phyloP scores from a whole-genome alignment of 805 yeast genomes.

The Cyberlindnera euphorbiae region DNA sequence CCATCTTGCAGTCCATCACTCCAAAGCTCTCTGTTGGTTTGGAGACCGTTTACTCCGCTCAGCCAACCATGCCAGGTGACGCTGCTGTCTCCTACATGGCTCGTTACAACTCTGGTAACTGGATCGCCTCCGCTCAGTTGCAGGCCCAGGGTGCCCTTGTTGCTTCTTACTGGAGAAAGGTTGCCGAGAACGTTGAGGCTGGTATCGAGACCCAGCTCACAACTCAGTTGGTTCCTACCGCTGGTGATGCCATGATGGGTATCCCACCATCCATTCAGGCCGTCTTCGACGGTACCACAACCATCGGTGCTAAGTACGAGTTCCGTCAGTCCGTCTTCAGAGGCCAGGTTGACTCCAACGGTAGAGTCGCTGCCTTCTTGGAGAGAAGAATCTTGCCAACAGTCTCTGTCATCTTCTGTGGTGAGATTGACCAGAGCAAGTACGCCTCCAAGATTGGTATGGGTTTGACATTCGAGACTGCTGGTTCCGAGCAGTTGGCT shows the following conservation, averaged over 20 bases:
- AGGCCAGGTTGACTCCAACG: slow-evolving; percentile 87
- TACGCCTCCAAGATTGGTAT: slow-evolving; percentile 80
- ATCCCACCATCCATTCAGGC: slow-evolving; percentile 80
- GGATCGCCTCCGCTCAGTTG: slow-evolving; percentile 92
- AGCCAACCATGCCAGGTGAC: slow-evolving; percentile 78
- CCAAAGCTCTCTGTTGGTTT: slow-evolving; percentile 82
- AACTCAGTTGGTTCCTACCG: slow-evolving; percentile 70
- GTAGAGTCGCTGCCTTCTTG: slow-evolving; percentile 85
- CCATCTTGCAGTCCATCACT: slow-evolving; percentile 84
- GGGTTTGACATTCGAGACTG: slow-evolving; percentile 93
- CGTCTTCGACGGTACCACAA: slow-evolving; percentile 84
- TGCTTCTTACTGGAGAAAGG: slow-evolving; percentile 91
- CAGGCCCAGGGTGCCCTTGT: slow-evolving; percentile 88
- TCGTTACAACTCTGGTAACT: slow-evolving; percentile 81
- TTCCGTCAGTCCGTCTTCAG: slow-evolving; percentile 94
- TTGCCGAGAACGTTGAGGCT: slow-evolving; percentile 90
- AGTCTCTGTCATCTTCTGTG: slow-evolving; percentile 79
- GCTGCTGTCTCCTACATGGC: slow-evolving; percentile 86
- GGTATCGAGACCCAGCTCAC: slow-evolving; percentile 84
- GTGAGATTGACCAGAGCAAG: slow-evolving; percentile 87
- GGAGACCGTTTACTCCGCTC: slow-evolving; percentile 82
- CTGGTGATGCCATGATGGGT: slow-evolving; percentile 65
- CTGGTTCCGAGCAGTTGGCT: slow-evolving; percentile 89
- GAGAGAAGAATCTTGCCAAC: slow-evolving; percentile 94
- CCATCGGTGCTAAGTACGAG: slow-evolving; percentile 95